Base-by-base conservation (phyloP, 2,329 filamentous ascomycete genomes). In the Iodosphaeria phyllophila region DNA sequence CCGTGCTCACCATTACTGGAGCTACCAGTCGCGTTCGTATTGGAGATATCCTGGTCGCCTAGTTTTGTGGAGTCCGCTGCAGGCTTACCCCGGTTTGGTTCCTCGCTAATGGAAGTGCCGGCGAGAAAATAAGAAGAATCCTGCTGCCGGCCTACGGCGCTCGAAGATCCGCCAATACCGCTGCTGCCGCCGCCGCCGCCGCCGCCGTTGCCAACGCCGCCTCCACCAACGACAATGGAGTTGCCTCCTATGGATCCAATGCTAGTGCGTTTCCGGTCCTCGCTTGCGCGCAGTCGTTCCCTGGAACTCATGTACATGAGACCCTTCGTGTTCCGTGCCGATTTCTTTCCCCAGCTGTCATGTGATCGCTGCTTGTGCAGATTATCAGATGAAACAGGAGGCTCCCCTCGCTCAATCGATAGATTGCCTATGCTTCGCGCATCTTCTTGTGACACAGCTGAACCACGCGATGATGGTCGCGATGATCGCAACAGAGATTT, bases 251-350 rank as follows among this genome's bases (percentile, higher is more conserved):
- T 42, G 18, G 50, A 38, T 23, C 52, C 51, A 31, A 51, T 35
- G 35, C 50, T 59, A n/a, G 50, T 39, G 20, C 69, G 58, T 38
- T 65, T 74, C 35, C 63, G 62, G 33, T 76, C 70, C 32, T 76
- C 71, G 34, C 60, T 69, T 25, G 70, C 66, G 22, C 64, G 59
- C 22, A 79, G 49, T 16, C 60, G 58, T 43, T 80, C 74, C 40
- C 65, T 73, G 22, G 74, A 79, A 49, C 62, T 71, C 71, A 75
- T 78, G 39, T 78, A 77, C 62, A 73, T 70, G 39, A 78, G 48
- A 3, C 70, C 64, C 41, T 62, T 66, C 32, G 62, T 47, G 28
- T 51, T 52, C 15, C 67, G 56, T 3, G 46, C 45, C 20, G 58
- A 50, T 40, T 66, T 73, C 42, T 54, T 64, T 12, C 62, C 61